These are phyloP conservation scores for Russula earlei DNA, from an alignment of 768 basidiomycete genomes.

Conservation along the genomic window DNA sequence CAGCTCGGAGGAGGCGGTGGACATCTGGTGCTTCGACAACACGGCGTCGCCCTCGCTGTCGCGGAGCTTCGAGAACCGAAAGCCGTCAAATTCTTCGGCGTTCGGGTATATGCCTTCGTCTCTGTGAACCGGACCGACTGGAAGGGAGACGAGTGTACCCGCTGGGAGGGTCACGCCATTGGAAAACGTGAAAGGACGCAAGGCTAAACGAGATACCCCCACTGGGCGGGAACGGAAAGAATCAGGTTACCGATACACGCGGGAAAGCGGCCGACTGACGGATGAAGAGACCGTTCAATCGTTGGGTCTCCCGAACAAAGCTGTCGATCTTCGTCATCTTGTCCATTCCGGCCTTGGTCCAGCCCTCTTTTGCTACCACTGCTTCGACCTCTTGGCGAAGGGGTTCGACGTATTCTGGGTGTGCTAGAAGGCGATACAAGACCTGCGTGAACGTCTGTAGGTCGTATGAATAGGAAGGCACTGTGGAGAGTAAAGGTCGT, in stretches of 20 bases:
- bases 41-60: constrained; percentile 17
- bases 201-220: constrained; percentile 18
- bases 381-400: constrained; percentile 22
- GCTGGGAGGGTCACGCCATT: constrained; percentile 31
- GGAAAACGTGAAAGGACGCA: constrained; percentile 26
- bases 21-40: constrained; percentile 21
- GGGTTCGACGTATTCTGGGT: constrained; percentile 21
- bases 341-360: constrained; percentile 3
- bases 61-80: constrained; percentile 31
- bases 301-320: constrained; percentile 27
- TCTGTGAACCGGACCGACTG: constrained; percentile 28
- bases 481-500: too few relatives aligned
- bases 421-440: constrained; percentile 20
- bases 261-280: not conserved
- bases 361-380: constrained; percentile 9
- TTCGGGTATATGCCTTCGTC: constrained; percentile 37
- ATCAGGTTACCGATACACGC: not conserved
- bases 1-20: constrained; percentile 26
- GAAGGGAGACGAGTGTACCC: constrained; percentile 31
- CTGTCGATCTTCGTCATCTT: constrained; percentile 29
- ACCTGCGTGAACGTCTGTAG: constrained; percentile 3
- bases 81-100: constrained; percentile 33
- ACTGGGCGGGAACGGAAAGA: constrained; percentile 10
- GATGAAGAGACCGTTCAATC: constrained; percentile 16
- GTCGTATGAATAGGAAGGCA: not conserved